phyloP scores from a whole-genome alignment of 805 yeast genomes.

The Saturnispora dispora region DNA sequence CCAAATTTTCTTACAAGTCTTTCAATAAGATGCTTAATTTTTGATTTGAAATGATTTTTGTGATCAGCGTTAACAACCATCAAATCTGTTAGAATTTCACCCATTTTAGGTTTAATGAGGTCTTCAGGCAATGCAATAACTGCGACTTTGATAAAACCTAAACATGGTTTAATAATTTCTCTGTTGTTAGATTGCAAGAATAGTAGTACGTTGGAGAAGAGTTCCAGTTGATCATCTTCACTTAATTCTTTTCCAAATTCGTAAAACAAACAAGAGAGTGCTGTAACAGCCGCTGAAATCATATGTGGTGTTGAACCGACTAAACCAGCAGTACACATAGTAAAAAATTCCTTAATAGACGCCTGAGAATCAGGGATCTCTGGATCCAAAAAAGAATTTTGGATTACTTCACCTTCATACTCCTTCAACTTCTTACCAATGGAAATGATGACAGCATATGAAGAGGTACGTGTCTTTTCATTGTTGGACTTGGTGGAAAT shows the following conservation, averaged over 20 bases:
- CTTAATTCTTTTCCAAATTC: conserved; percentile 70
- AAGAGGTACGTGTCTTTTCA: conserved; percentile 79
- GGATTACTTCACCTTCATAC: conserved; percentile 50
- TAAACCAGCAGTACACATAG: conserved; percentile 92
- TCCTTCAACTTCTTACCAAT: conserved; percentile 73
- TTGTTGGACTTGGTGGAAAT: conserved; percentile 86
- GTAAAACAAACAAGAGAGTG: conserved; percentile 75
- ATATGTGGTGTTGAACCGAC: conserved; percentile 91
- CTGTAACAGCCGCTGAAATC: conserved; percentile 94
- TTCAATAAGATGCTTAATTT: conserved; percentile 88
- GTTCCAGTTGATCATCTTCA: conserved; percentile 53
- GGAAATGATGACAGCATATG: conserved; percentile 64
- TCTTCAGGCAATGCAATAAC: conserved; percentile 76
- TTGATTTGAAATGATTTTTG: conserved; percentile 87
- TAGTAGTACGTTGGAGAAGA: conserved; percentile 78
- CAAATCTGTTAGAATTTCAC: conserved; percentile 57
- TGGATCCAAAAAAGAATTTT: conserved; percentile 51
- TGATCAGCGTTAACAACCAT: conserved; percentile 94
- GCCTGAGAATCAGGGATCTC: conserved; percentile 59
- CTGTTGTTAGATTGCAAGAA: conserved; percentile 84
- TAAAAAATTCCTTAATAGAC: conserved; percentile 70
- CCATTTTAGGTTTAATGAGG: conserved; percentile 55
- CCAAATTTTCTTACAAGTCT: conserved; percentile 86
- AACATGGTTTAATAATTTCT: conserved; percentile 89
- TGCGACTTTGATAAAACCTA: conserved; percentile 90